Evolutionary conservation across 768 basidiomycete genomes (phyloP).

Genomic region (Boletus tomentosulus): DNA sequence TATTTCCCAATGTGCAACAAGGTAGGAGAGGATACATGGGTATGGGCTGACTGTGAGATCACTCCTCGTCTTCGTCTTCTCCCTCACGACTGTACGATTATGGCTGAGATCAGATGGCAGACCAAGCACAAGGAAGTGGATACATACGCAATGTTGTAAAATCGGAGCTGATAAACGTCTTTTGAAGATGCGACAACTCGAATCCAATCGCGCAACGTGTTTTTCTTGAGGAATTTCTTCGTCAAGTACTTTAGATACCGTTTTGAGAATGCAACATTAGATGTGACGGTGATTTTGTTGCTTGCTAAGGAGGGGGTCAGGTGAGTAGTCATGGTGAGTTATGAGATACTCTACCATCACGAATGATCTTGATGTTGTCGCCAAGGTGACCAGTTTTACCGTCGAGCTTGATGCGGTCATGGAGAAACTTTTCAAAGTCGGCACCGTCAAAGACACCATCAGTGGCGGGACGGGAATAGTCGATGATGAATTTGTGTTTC

Average conservation of each 20-base stretch:
- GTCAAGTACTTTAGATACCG: conserved; percentile 98
- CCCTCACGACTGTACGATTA: conserved; percentile 37
- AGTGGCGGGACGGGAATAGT: conserved; percentile 78
- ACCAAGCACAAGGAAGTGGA: neutral
- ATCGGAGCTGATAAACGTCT: conserved; percentile 90
- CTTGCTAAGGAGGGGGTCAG: conserved; percentile 44
- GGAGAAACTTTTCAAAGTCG: conserved; percentile 82
- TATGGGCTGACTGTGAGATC: conserved; percentile 2
- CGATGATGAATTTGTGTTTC: conserved; percentile 79
- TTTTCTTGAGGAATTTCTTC: conserved; percentile 99
- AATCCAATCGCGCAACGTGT: conserved; percentile 93
- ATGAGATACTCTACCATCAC: conserved; percentile 62
- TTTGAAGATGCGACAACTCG: conserved; percentile 94
- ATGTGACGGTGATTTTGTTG: conserved; percentile 80
- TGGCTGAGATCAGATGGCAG: neutral
- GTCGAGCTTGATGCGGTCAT: conserved; percentile 92
- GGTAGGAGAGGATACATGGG: conserved; percentile 2
- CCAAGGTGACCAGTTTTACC: conserved; percentile 90
- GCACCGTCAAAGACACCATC: conserved; percentile 60
- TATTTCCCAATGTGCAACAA: conserved; percentile 2
- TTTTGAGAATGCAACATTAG: conserved; percentile 91
- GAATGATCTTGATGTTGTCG: conserved; percentile 80
- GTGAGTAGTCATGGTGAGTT: neutral
- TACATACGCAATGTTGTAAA: conserved; percentile 88
- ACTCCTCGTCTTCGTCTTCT: conserved; percentile 56